phyloP scores from a whole-genome alignment of 345 rosid genomes.

The Mallotus nudiflorus region DNA sequence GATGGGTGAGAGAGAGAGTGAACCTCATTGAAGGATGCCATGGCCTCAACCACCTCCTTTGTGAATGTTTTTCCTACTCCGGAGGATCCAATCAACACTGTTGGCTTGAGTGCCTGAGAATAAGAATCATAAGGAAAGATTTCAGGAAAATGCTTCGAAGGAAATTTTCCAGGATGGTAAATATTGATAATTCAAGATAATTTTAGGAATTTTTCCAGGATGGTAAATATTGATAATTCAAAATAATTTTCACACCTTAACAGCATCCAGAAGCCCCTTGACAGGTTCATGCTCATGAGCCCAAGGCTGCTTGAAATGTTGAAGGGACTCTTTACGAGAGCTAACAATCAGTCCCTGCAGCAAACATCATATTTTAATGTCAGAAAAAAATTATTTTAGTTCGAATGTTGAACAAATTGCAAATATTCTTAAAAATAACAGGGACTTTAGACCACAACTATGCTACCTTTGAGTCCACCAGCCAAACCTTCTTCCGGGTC shows the following conservation, averaged over 20 bases:
- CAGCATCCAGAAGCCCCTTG: slow-evolving; percentile 65
- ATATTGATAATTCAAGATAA: slow-evolving; percentile 1
- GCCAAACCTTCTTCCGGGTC: slow-evolving; percentile 89
- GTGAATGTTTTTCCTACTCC: slow-evolving; percentile 94
- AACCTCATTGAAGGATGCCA: slow-evolving; percentile 83
- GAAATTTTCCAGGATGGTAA: neutral
- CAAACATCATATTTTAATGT: neutral
- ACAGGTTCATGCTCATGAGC: slow-evolving; percentile 85
- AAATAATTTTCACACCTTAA: slow-evolving; percentile 51
- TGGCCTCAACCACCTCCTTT: slow-evolving; percentile 81
- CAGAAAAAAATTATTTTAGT: neutral
- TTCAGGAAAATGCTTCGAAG: neutral
- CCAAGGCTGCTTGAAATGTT: slow-evolving; percentile 95
- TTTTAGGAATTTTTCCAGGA: slow-evolving; percentile 1
- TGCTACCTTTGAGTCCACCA: slow-evolving; percentile 92
- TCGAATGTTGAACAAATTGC: neutral
- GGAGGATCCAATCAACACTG: slow-evolving; percentile 88
- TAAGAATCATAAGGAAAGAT: slow-evolving; percentile 8
- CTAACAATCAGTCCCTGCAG: slow-evolving; percentile 79
- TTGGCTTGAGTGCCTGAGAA: slow-evolving; percentile 82
- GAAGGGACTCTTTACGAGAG: slow-evolving; percentile 74
- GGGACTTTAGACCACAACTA: slow-evolving; percentile 9
- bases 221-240: neutral
- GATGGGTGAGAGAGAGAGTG: slow-evolving; percentile 3
- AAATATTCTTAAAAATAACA: neutral